Percentiles rank a stretch among this genome's conserved stretches.
Conservation (phyloP, 2,329 filamentous ascomycete genomes). For the Aspergillus fijiensis region DNA sequence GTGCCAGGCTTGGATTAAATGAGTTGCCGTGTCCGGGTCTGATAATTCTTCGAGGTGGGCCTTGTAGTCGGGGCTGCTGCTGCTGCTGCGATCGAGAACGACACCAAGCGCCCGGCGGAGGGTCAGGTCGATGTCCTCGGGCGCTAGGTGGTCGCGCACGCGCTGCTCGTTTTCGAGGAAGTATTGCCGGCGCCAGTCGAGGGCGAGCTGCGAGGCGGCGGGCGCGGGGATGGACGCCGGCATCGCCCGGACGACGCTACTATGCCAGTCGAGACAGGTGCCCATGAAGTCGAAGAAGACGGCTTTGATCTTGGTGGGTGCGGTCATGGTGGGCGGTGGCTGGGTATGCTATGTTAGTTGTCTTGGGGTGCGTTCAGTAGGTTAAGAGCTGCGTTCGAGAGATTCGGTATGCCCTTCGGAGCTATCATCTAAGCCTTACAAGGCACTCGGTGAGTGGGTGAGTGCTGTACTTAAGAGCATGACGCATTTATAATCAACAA, state of each 20-base stretch:
- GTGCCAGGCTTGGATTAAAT: constrained; percentile 43
- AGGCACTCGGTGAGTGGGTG: background rate
- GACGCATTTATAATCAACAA: background rate
- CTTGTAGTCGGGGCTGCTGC: background rate
- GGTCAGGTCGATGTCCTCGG: constrained; percentile 55
- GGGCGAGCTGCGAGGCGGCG: constrained; percentile 36
- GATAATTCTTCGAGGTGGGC: background rate
- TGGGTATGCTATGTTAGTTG: background rate
- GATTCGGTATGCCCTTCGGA: background rate
- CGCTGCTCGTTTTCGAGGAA: constrained; percentile 49
- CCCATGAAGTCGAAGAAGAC: constrained; percentile 3
- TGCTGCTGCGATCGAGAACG: constrained; percentile 27
- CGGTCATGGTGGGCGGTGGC: background rate
- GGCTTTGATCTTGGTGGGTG: background rate
- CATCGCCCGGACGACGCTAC: background rate
- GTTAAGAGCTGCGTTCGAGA: background rate
- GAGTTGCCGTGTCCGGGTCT: background rate
- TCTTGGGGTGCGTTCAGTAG: background rate
- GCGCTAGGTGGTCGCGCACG: constrained; percentile 32
- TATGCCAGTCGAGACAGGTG: background rate
- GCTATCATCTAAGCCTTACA: background rate
- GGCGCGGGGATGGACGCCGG: background rate
- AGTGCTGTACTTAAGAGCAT: background rate
- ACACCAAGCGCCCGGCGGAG: constrained; percentile 44
- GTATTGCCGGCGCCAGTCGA: constrained; percentile 53